These are phyloP conservation scores for Alternaria longipes DNA, from an alignment of 2,329 filamentous ascomycete genomes.

Conservation along the genomic window DNA sequence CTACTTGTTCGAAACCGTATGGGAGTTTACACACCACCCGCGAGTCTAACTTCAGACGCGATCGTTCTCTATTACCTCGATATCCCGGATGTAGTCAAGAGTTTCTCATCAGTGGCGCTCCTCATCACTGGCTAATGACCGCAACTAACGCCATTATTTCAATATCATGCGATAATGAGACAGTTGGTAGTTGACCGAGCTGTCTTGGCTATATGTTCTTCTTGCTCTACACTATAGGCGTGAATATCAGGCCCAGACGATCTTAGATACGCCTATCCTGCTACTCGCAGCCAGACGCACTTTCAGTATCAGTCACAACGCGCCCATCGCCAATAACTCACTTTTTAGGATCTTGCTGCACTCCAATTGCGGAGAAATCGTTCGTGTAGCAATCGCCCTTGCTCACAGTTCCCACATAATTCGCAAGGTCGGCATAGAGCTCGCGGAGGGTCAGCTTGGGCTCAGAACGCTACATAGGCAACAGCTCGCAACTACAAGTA, in stretches of 20 bases:
- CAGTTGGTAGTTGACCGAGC: neutral
- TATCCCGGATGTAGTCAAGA: neutral
- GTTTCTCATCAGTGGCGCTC: neutral
- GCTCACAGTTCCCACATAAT: neutral
- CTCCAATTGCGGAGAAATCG: neutral
- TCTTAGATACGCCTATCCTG: neutral
- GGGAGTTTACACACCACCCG: neutral
- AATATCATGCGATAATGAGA: neutral
- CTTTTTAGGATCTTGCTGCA: neutral
- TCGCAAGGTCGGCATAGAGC: neutral
- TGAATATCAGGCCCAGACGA: neutral
- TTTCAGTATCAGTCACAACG: neutral
- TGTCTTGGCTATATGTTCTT: neutral
- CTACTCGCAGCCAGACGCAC: neutral
- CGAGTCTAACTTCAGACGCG: neutral
- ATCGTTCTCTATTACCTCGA: neutral
- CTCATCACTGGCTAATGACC: neutral
- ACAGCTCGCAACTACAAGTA: neutral
- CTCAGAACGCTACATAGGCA: neutral
- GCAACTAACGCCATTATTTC: neutral
- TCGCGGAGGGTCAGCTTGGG: neutral
- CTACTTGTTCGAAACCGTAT: neutral
- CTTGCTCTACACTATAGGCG: too few species aligned
- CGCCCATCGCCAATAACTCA: neutral
- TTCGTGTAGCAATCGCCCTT: neutral